These are phyloP conservation scores for Isabelozyma pseudorhagii DNA, from an alignment of 805 yeast species.

Conservation along the genomic window DNA sequence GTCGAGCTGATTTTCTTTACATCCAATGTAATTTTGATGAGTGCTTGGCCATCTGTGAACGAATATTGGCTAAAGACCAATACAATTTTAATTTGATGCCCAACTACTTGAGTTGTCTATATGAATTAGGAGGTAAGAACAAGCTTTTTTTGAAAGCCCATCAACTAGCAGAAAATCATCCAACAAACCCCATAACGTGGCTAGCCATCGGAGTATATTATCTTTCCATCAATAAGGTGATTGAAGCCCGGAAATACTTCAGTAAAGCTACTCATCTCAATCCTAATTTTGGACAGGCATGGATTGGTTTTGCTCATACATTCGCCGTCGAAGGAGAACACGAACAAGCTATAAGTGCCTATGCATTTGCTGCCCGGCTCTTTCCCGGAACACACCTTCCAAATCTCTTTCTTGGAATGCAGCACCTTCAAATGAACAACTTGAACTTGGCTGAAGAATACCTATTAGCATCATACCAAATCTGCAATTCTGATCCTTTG, in stretches of 20 bases:
- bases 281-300: conserved; percentile 90
- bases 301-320: conserved; percentile 98
- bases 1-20: conserved; percentile 67
- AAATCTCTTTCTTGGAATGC: conserved; percentile 90
- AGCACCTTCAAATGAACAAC: conserved; percentile 85
- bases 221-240: conserved; percentile 62
- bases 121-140: conserved; percentile 80
- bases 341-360: conserved; percentile 96
- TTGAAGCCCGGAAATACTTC: conserved; percentile 84
- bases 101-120: conserved; percentile 74
- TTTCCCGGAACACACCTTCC: conserved; percentile 93
- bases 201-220: conserved; percentile 90
- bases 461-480: conserved; percentile 65
- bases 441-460: conserved; percentile 83
- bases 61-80: conserved; percentile 55
- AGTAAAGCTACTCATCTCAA: conserved; percentile 84
- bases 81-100: conserved; percentile 73
- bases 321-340: conserved; percentile 98
- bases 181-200: conserved; percentile 84
- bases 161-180: conserved; percentile 78
- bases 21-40: conserved; percentile 76
- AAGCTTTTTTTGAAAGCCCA: conserved; percentile 79
- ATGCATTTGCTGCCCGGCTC: conserved; percentile 89
- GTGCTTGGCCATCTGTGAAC: conserved; percentile 73
- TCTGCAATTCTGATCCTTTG: conserved; percentile 84